Conservation (phyloP, 139 green algal species). For the Penium margaritaceum region DNA sequence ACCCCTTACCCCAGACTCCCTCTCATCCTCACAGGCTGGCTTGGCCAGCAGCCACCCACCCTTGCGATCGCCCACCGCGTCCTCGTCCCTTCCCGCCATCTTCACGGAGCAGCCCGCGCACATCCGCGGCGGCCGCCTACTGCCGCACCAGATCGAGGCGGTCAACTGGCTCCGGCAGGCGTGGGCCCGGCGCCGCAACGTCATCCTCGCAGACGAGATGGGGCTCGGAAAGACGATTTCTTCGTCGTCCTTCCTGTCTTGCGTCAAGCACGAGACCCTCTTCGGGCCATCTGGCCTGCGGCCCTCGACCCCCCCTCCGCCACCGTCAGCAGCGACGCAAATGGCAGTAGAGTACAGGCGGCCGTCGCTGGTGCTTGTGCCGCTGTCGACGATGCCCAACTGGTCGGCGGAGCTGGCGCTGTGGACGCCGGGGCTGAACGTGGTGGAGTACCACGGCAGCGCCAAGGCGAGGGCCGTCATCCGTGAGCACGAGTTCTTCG, state of each 20-base stretch:
- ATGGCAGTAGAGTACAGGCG: too few species aligned
- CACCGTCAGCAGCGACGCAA: too few species aligned
- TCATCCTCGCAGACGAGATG: constrained; percentile 96
- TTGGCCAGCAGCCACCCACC: too few species aligned
- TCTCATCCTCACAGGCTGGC: too few species aligned
- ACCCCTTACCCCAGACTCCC: too few species aligned
- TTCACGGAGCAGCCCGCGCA: constrained; percentile 55
- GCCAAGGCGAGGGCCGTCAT: constrained; percentile 54
- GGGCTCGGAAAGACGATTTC: constrained; percentile 71
- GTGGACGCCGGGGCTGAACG: constrained; percentile 64
- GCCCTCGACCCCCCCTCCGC: too few species aligned
- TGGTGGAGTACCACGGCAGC: constrained; percentile 52
- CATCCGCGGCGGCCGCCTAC: constrained; percentile 63
- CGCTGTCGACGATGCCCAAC: constrained; percentile 81
- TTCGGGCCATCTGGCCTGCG: too few species aligned
- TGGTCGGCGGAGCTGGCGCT: constrained; percentile 79
- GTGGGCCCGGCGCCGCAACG: constrained; percentile 44
- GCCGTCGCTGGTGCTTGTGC: constrained; percentile 78
- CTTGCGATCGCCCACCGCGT: background rate
- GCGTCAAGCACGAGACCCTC: constrained; percentile 31
- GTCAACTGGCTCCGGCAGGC: constrained; percentile 53
- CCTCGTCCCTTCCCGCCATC: constrained; percentile 10
- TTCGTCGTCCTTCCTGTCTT: constrained; percentile 19
- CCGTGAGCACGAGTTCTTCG: constrained; percentile 59
- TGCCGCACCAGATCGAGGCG: constrained; percentile 68